These are phyloP conservation scores for Alternaria hordeiaustralica DNA, from an alignment of 2,329 filamentous ascomycete species.

Conservation along the genomic window DNA sequence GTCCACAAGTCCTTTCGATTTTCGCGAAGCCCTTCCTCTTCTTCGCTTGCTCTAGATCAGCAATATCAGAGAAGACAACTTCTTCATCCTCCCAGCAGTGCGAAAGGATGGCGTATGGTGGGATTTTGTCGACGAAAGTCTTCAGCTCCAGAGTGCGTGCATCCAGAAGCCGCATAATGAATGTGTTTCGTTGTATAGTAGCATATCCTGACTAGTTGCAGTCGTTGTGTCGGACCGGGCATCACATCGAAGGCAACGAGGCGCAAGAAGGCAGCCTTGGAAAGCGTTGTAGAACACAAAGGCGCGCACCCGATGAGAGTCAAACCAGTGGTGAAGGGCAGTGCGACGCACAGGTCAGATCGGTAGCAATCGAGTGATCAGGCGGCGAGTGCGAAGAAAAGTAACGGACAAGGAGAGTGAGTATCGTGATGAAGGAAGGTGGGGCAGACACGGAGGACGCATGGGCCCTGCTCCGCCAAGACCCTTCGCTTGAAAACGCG, in stretches of 20 bases:
- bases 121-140: slow-evolving; percentile 10
- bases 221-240: no score
- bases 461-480: slow-evolving; percentile 10
- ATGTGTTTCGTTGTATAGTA: fast-evolving
- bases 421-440: neutral
- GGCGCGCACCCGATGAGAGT: no score
- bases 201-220: neutral
- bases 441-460: neutral
- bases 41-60: slow-evolving; percentile 7
- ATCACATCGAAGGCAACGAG: no score
- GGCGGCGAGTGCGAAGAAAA: no score
- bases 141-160: slow-evolving; percentile 7
- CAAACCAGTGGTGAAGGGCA: no score
- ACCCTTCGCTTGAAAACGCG: slow-evolving; percentile 3
- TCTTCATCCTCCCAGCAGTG: slow-evolving; percentile 27
- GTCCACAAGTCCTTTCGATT: slow-evolving; percentile 17
- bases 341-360: no score
- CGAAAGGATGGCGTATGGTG: slow-evolving; percentile 25
- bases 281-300: no score
- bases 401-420: neutral
- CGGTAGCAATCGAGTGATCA: no score
- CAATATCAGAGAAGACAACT: slow-evolving; percentile 18
- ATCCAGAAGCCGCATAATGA: slow-evolving; percentile 13
- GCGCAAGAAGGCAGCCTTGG: no score
- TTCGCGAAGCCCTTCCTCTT: slow-evolving; percentile 23